Evolutionary conservation across 2,329 filamentous ascomycete species (phyloP).

Genomic region (Zalaria obscura): DNA sequence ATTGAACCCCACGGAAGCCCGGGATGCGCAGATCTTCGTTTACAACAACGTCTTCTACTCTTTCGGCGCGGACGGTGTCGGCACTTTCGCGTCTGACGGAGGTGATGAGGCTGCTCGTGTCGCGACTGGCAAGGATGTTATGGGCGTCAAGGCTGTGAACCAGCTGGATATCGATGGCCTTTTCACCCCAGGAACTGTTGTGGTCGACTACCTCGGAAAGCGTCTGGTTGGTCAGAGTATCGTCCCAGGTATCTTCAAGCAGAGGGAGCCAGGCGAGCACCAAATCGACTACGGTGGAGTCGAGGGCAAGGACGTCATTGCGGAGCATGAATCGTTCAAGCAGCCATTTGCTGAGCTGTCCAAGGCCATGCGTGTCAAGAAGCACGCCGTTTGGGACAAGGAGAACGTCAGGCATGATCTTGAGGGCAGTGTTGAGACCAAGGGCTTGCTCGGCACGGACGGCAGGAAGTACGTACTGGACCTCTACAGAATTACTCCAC

Average conservation of each 20-base stretch:
- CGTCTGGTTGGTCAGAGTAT: constrained; percentile 96
- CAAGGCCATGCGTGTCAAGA: constrained; percentile 80
- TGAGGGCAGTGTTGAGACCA: constrained; percentile 93
- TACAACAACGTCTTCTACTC: constrained; percentile 99
- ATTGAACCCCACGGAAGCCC: constrained; percentile 83
- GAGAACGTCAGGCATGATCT: constrained; percentile 79
- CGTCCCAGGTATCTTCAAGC: constrained; percentile 97
- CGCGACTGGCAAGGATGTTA: constrained; percentile 91
- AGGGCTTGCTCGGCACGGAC: constrained; percentile 92
- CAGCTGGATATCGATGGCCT: constrained; percentile 90
- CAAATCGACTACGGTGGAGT: constrained; percentile 98
- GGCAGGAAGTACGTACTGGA: constrained; percentile 96
- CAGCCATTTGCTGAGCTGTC: constrained; percentile 81
- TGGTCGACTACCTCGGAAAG: constrained; percentile 94
- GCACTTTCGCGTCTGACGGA: constrained; percentile 91
- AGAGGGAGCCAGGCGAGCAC: constrained; percentile 91
- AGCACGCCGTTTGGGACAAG: constrained; percentile 96
- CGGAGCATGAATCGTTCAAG: constrained; percentile 75
- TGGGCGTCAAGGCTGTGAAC: constrained; percentile 88
- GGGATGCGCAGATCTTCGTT: constrained; percentile 94
- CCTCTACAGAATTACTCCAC: constrained; percentile 81
- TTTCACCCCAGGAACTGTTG: constrained; percentile 89
- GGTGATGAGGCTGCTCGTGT: constrained; percentile 93
- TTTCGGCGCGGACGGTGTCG: constrained; percentile 91
- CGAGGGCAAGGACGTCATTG: constrained; percentile 90